Evolutionary conservation across 805 yeast species (phyloP).

Genomic region (Isabelozyma heimii): DNA sequence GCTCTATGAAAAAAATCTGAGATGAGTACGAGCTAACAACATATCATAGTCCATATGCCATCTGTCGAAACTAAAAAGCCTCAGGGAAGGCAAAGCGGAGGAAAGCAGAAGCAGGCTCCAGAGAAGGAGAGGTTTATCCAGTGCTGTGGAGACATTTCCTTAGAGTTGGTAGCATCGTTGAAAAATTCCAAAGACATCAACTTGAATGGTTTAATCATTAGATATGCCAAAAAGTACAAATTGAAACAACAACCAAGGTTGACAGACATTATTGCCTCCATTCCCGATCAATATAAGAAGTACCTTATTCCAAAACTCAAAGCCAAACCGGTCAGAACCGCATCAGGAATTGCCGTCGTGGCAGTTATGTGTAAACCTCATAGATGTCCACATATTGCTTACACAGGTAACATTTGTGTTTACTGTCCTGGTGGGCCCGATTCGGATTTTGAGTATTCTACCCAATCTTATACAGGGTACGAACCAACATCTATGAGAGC

Average conservation of each 20-base stretch:
- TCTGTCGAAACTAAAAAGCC: constrained; percentile 16
- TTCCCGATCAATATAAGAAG: constrained; percentile 93
- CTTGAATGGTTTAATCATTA: constrained; percentile 82
- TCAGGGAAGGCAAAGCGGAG: constrained; percentile 14
- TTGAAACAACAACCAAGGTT: constrained; percentile 89
- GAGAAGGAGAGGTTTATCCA: constrained; percentile 91
- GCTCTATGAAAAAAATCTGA: background rate
- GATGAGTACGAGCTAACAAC: constrained; percentile 1
- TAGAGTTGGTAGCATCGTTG: constrained; percentile 77
- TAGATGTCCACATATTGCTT: constrained; percentile 98
- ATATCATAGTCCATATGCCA: constrained; percentile 23
- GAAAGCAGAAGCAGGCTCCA: constrained; percentile 70
- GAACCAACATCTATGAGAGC: constrained; percentile 99
- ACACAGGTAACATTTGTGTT: constrained; percentile 97
- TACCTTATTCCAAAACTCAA: constrained; percentile 87
- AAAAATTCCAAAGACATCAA: constrained; percentile 77
- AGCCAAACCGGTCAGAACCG: constrained; percentile 99
- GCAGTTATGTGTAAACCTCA: constrained; percentile 99
- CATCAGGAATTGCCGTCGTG: constrained; percentile 97
- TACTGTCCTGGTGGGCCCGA: constrained; percentile 99
- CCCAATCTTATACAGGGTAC: constrained; percentile 97
- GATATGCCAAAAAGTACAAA: constrained; percentile 86
- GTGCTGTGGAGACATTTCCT: constrained; percentile 88
- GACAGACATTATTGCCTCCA: constrained; percentile 91
- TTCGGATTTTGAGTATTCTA: constrained; percentile 94